Evolutionary conservation across 2,329 filamentous ascomycete species (phyloP).

Genomic region (Thermochaetoides dissita): DNA sequence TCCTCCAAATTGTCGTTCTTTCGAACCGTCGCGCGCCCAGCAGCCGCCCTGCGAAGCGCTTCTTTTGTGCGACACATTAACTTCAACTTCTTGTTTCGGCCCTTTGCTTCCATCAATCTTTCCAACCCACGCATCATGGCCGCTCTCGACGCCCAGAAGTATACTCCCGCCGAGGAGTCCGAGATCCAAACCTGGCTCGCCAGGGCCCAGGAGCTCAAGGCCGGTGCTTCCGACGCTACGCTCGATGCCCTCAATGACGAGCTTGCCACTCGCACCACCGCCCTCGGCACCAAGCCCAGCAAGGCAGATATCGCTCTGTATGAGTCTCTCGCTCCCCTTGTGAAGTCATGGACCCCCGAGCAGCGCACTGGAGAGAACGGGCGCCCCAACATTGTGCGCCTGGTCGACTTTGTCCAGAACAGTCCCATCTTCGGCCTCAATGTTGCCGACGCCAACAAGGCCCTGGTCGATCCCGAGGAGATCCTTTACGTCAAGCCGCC

Average conservation of each 20-base stretch:
- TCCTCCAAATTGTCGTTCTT: constrained; percentile 32
- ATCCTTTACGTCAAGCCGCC: constrained; percentile 80
- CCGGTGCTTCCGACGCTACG: constrained; percentile 49
- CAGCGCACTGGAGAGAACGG: constrained; percentile 82
- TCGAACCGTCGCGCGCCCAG: constrained; percentile 19
- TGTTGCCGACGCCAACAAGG: constrained; percentile 58
- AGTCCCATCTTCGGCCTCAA: constrained; percentile 58
- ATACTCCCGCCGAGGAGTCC: constrained; percentile 65
- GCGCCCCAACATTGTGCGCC: constrained; percentile 79
- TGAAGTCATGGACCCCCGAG: constrained; percentile 68
- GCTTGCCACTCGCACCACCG: constrained; percentile 73
- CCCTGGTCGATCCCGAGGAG: constrained; percentile 64
- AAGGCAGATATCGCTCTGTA: constrained; percentile 77
- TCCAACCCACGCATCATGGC: constrained; percentile 41
- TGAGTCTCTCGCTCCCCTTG: constrained; percentile 59
- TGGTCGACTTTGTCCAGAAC: constrained; percentile 91
- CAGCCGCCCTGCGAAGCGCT: constrained; percentile 23
- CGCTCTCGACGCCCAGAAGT: constrained; percentile 52
- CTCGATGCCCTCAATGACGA: constrained; percentile 73
- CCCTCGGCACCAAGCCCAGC: constrained; percentile 81
- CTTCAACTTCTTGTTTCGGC: constrained; percentile 18
- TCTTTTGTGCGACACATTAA: constrained; percentile 11
- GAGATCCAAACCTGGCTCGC: constrained; percentile 85
- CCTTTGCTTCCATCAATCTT: constrained; percentile 8
- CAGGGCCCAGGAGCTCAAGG: constrained; percentile 57